Evolutionary conservation across 1,284 basidiomycete genomes (phyloP).

Genomic region (Ustilago loliicola): DNA sequence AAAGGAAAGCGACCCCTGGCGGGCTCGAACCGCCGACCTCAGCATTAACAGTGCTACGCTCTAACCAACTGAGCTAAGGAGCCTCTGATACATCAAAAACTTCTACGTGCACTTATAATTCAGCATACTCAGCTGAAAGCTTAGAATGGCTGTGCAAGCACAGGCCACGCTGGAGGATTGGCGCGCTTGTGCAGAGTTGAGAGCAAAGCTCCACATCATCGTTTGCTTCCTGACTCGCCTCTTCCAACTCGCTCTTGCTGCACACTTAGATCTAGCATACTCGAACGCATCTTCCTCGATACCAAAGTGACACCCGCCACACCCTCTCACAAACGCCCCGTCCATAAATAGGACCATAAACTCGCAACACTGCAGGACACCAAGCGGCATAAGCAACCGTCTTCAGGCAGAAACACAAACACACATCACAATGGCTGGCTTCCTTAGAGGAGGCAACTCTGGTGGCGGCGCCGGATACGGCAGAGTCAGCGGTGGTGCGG

Average conservation of each 20-base stretch:
- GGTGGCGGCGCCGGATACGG: slow-evolving; percentile 50
- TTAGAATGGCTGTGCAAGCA: slow-evolving; percentile 14
- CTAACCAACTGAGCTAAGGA: slow-evolving; percentile 62
- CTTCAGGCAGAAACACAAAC: background rate
- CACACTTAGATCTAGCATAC: background rate
- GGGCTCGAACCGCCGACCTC: slow-evolving; percentile 62
- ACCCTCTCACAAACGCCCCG: background rate
- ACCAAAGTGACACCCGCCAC: background rate
- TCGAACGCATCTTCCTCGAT: too few relatives aligned
- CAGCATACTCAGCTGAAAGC: too few relatives aligned
- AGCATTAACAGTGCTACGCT: slow-evolving; percentile 63
- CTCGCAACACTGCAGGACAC: background rate
- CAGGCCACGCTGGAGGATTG: slow-evolving; percentile 14
- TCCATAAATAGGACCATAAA: background rate
- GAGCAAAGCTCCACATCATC: background rate
- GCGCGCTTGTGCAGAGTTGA: background rate
- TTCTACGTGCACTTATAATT: background rate
- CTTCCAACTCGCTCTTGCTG: background rate
- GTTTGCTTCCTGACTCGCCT: background rate
- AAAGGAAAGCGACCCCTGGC: slow-evolving; percentile 44
- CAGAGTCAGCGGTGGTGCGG: slow-evolving; percentile 30
- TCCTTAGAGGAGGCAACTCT: slow-evolving; percentile 50
- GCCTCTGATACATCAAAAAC: background rate
- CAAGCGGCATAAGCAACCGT: too few relatives aligned
- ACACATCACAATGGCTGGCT: slow-evolving; percentile 48